Evolutionary conservation across 2,329 filamentous ascomycete genomes (phyloP), one percentile per base, ranked within the genome.

Genomic region (Neocatenulostroma microsporum): DNA sequence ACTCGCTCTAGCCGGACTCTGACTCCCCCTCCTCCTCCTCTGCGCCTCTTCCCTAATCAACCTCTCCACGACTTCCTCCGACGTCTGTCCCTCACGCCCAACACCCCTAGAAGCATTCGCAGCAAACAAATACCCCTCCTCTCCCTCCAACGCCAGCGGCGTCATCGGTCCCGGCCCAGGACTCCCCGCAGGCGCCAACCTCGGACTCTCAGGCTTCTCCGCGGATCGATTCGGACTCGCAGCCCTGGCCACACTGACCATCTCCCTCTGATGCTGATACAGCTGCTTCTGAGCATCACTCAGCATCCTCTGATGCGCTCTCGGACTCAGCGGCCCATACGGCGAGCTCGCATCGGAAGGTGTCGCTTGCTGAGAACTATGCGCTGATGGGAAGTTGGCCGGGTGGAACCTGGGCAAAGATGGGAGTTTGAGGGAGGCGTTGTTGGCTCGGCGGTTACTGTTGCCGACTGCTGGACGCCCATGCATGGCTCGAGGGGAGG

Each of bases 121-220:
- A 15, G 64, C 65, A n/a, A 63, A 56, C 19, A 72, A 56, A 44
- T 72, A 72, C 36, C 47, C 63, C 58, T 58, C 55, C 12, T 55
- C 47, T 2, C 56, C 57, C 49, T 70, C 69, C 21, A 73, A 61
- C 45, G 67, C 66, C 30, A 73, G 51, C 13, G 69, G 70, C 17
- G 70, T 73, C 25, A 73, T 68, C 5, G 67, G 67, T n/a, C n/a
- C n/a, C n/a, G n/a, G n/a, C 25, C 68, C 68, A 2, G 70, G 70
- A 37, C 68, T 72, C 12, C 65, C 68, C 15, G 70, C 51, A 17
- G 70, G 70, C 17, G 59, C 60, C 26, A 73, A 58, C 25, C 66
- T 62, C 21, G 70, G 70, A 50, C 67, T 70, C 17, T 53, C 59
- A 1, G 69, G 69, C 45, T 62, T 67, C 13, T 49, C 48, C 13